Conservation (phyloP, 2,329 filamentous ascomycete genomes). For the Capronia americana region DNA sequence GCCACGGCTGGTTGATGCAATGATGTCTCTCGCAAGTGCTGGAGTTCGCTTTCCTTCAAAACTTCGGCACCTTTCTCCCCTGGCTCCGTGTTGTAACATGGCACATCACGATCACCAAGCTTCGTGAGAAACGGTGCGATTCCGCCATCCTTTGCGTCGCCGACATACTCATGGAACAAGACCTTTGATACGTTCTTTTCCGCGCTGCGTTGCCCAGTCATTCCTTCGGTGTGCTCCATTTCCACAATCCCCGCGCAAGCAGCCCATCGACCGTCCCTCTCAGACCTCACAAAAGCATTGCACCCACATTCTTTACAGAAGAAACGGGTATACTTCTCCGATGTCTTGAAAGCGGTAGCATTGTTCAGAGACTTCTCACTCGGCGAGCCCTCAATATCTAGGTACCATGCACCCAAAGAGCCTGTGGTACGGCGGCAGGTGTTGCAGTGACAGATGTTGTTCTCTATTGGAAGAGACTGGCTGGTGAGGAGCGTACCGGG, state of each 20-base stretch:
- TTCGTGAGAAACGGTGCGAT: slow-evolving; percentile 28
- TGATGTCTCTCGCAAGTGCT: slow-evolving; percentile 8
- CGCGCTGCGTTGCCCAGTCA: not conserved
- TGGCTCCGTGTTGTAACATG: slow-evolving; percentile 25
- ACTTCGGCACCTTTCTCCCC: not conserved
- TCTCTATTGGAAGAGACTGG: slow-evolving; percentile 21
- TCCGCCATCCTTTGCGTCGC: slow-evolving; percentile 34
- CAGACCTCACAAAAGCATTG: slow-evolving; percentile 24
- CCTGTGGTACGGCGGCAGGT: slow-evolving; percentile 58
- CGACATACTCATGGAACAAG: slow-evolving; percentile 28
- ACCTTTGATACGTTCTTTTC: slow-evolving; percentile 23
- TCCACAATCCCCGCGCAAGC: slow-evolving; percentile 32
- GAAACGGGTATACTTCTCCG: slow-evolving; percentile 42
- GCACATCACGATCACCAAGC: slow-evolving; percentile 21
- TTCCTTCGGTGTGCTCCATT: slow-evolving; percentile 3
- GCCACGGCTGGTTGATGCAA: slow-evolving; percentile 3
- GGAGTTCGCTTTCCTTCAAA: slow-evolving; percentile 18
- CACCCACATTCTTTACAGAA: slow-evolving; percentile 49
- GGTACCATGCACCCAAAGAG: slow-evolving; percentile 47
- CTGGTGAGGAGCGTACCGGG: slow-evolving; percentile 23
- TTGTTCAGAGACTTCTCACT: slow-evolving; percentile 41
- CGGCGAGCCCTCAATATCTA: slow-evolving; percentile 24
- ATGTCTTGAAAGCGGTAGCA: slow-evolving; percentile 48
- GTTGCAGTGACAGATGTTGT: slow-evolving; percentile 55
- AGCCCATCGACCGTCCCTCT: slow-evolving; percentile 25